Evolutionary conservation across 1,139 yeast species (phyloP).

Genomic region (Blastobotrys proliferans): DNA sequence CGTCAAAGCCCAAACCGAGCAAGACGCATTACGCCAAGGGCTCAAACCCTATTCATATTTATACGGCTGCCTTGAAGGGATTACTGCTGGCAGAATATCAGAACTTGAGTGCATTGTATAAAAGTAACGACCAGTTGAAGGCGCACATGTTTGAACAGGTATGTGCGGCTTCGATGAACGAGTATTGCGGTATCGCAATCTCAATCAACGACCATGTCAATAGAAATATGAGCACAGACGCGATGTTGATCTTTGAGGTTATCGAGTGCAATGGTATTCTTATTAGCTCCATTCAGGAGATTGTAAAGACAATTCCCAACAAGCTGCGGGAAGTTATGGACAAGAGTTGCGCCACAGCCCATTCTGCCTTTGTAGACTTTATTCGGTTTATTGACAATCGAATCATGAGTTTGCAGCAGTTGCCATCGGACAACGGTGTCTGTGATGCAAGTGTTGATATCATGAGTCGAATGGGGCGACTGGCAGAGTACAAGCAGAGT

Average conservation of each 20-base stretch:
- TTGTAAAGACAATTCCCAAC: constrained; percentile 20
- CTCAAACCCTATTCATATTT: constrained; percentile 53
- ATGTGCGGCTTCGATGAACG: constrained; percentile 36
- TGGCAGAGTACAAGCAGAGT: constrained; percentile 59
- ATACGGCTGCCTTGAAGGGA: constrained; percentile 50
- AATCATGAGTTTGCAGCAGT: constrained; percentile 40
- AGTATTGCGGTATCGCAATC: constrained; percentile 36
- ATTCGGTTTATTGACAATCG: constrained; percentile 52
- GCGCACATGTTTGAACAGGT: constrained; percentile 38
- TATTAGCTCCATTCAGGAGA: constrained; percentile 19
- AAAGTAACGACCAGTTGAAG: constrained; percentile 16
- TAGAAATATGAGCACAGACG: constrained; percentile 25
- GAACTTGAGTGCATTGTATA: constrained; percentile 22
- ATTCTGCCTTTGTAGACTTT: constrained; percentile 53
- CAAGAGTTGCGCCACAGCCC: constrained; percentile 28
- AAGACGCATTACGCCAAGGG: constrained; percentile 58
- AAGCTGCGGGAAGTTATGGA: constrained; percentile 23
- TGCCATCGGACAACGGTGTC: constrained; percentile 63
- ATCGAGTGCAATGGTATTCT: constrained; percentile 26
- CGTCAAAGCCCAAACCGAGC: constrained; percentile 30
- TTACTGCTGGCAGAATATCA: constrained; percentile 35
- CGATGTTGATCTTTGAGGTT: constrained; percentile 27
- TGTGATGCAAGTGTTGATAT: constrained; percentile 66
- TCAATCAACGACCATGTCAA: constrained; percentile 32
- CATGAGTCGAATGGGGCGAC: constrained; percentile 56